Conservation (phyloP, 345 rosid species). For the Rhizophora mangle region DNA sequence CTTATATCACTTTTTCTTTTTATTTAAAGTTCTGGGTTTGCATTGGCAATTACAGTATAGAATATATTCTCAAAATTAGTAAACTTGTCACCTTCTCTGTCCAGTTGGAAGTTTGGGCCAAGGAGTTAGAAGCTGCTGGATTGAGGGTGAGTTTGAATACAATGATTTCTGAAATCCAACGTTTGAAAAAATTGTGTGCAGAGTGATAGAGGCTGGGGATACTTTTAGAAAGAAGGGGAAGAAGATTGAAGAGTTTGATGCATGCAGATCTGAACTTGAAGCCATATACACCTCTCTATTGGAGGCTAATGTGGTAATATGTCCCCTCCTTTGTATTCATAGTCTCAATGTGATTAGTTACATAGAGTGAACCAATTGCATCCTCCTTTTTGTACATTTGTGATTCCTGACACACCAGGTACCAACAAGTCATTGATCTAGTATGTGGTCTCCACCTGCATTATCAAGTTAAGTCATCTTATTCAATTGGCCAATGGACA, state of each 20-base stretch:
- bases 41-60: not conserved
- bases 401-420: not conserved
- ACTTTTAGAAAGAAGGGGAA: conserved; percentile 85
- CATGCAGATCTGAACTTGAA: conserved; percentile 91
- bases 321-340: not conserved
- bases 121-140: conserved; percentile 89
- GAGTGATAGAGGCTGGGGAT: conserved; percentile 93
- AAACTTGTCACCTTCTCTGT: not conserved
- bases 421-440: not conserved
- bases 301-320: conserved; percentile 76
- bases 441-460: not conserved
- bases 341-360: not conserved
- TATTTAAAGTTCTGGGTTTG: not conserved
- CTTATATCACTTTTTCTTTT: not conserved
- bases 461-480: not conserved
- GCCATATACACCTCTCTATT: conserved; percentile 72
- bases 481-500: too few relatives aligned
- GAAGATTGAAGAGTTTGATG: conserved; percentile 90
- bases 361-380: not conserved
- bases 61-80: too few relatives aligned
- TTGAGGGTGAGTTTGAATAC: conserved; percentile 80
- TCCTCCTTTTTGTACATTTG: not conserved
- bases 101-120: conserved; percentile 94
- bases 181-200: conserved; percentile 74
- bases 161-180: conserved; percentile 71